Conservation (phyloP, 768 basidiomycete species). For the Suillus alpinus region DNA sequence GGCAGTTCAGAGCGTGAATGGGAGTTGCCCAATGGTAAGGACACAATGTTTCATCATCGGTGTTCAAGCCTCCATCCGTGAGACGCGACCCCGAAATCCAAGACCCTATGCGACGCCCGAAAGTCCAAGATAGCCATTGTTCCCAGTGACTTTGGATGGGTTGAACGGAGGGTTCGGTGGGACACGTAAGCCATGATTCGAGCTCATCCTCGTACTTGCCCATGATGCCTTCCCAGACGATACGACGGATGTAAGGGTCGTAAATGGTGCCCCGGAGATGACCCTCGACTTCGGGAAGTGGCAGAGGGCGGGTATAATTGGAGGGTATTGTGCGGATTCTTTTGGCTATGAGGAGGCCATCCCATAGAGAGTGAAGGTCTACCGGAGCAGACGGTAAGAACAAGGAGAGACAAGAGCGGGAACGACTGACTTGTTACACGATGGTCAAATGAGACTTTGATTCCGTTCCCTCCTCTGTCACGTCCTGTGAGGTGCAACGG, state of each 20-base stretch:
- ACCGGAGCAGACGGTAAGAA: background rate
- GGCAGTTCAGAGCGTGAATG: conserved; percentile 78
- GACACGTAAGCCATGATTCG: conserved; percentile 67
- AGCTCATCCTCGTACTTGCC: conserved; percentile 62
- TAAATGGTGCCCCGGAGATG: conserved; percentile 78
- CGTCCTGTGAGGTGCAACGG: conserved; percentile 90
- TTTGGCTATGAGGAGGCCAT: conserved; percentile 77
- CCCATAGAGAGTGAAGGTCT: conserved; percentile 91
- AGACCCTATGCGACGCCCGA: conserved; percentile 7
- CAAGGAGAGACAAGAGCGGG: background rate
- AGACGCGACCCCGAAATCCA: conserved; percentile 11
- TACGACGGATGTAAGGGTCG: conserved; percentile 81
- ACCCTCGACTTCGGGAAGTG: conserved; percentile 61
- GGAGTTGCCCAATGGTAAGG: conserved; percentile 78
- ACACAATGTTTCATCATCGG: conserved; percentile 63
- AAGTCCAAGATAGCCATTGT: conserved; percentile 19
- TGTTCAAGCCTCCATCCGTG: conserved; percentile 26
- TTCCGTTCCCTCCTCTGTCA: conserved; percentile 84
- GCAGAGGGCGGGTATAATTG: conserved; percentile 79
- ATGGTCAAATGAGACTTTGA: conserved; percentile 71
- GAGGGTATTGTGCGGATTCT: conserved; percentile 65
- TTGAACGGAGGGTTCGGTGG: conserved; percentile 25
- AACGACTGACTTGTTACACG: conserved; percentile 61
- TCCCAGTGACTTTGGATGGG: conserved; percentile 26
- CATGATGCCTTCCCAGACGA: conserved; percentile 83